Evolutionary conservation across 495 filamentous ascomycete species (phyloP), one percentile per base, ranked within the genome.

Genomic region (Penicillium lividum): DNA sequence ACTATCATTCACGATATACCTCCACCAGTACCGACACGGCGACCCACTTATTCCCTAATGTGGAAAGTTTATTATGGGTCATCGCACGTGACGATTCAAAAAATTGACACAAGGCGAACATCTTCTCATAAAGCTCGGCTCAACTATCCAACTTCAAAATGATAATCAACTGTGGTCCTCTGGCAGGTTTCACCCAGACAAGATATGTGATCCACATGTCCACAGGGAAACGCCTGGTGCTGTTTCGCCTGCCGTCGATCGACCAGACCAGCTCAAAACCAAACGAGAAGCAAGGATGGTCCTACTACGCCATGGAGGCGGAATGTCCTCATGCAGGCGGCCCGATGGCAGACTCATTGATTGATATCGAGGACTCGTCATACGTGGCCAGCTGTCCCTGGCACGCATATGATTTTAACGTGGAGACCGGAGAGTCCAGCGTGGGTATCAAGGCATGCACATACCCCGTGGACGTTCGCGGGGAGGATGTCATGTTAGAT

Each of bases 391-490:
- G 79, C 0, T 82, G 80, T 54, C 80, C 80, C 18, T 82, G 80
- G 80, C 80, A 82, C 62, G 80, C 80, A 4, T 82, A 82, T 67
- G 80, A 82, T 58, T 82, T 82, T 62, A 82, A 82, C 57, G 76
- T 82, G 59, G 78, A 82, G 64, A 82, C 80, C 1, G 80, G 80
- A 51, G 79, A 81, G 65, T 82, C 79, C 9, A 82, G 79, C 56
- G 76, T 79, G 3, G 80, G 80, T 7, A 75, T 82, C 66, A 81
- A 77, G 61, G 72, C 80, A 3, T 82, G 80, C 62, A 82, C 79
- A 1, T 82, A 78, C 44, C 74, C 79, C 1, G 71, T 82, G 27
- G 65, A 75, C 49, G 66, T 80, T 6, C 63, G 71, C 28, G 69
- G 70, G 25, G 78, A 70, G 13, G 61, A 54, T 29, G 73, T 79